Conservation (phyloP, 192 early-diverging fungal species). For the Coemansia sp. region DNA sequence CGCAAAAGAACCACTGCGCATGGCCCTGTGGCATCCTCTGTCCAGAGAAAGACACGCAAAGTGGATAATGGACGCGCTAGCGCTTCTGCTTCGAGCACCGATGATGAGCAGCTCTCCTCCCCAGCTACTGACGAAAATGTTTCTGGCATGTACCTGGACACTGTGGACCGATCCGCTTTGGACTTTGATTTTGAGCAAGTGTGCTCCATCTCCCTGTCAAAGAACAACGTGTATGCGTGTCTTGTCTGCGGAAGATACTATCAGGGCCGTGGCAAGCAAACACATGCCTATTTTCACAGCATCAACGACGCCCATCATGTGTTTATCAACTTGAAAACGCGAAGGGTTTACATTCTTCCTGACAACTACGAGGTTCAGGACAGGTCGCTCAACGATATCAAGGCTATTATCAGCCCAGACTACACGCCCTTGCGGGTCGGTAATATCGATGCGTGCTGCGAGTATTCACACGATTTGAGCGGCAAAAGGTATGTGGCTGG, state of each 20-base stretch:
- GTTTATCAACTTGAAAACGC: slow-evolving; percentile 87
- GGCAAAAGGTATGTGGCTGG: slow-evolving; percentile 87
- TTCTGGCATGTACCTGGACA: slow-evolving; percentile 74
- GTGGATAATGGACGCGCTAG: neutral
- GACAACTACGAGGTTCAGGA: slow-evolving; percentile 91
- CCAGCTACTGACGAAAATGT: slow-evolving; percentile 4
- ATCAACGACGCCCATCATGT: slow-evolving; percentile 95
- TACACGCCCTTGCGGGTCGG: slow-evolving; percentile 71
- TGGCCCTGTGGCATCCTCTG: neutral
- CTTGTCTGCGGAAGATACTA: slow-evolving; percentile 96
- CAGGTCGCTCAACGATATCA: slow-evolving; percentile 89
- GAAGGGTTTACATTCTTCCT: slow-evolving; percentile 87
- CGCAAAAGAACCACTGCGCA: neutral
- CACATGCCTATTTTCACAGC: slow-evolving; percentile 96
- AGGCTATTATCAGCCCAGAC: slow-evolving; percentile 82
- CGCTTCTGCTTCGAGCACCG: neutral
- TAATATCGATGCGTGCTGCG: slow-evolving; percentile 62
- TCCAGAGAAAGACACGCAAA: neutral
- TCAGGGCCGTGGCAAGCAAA: slow-evolving; percentile 87
- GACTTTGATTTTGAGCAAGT: slow-evolving; percentile 99
- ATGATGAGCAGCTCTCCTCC: neutral
- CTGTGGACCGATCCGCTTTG: slow-evolving; percentile 80
- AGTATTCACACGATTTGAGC: slow-evolving; percentile 74
- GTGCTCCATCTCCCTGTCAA: slow-evolving; percentile 92
- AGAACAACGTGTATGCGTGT: slow-evolving; percentile 95